phyloP scores from a whole-genome alignment of 345 rosid species.

The Ailanthus altissimus region DNA sequence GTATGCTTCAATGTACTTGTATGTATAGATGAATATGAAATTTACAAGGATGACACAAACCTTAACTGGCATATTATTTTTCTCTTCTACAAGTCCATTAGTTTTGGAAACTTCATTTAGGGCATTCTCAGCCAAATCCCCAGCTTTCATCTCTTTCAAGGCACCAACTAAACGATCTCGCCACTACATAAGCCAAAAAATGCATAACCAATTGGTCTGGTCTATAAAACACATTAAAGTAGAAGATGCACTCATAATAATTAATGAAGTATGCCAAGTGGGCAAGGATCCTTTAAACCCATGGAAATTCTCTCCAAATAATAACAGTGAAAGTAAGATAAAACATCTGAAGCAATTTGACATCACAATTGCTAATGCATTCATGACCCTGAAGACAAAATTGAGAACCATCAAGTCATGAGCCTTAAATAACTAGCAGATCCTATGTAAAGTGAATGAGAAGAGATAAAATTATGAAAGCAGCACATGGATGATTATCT shows the following conservation, averaged over 20 bases:
- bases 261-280: not conserved
- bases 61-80: slow-evolving; percentile 50
- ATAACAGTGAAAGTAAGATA: not conserved
- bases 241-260: slow-evolving; percentile 8
- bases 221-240: slow-evolving; percentile 8
- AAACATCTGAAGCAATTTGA: slow-evolving; percentile 1
- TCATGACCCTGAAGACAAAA: slow-evolving; percentile 5
- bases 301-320: slow-evolving; percentile 4
- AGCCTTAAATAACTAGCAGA: slow-evolving; percentile 1
- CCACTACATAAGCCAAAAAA: slow-evolving; percentile 64
- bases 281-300: not conserved
- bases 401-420: not conserved
- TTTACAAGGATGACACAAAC: slow-evolving; percentile 35
- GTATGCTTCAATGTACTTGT: not conserved
- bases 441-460: slow-evolving; percentile 1
- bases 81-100: slow-evolving; percentile 49
- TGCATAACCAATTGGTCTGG: slow-evolving; percentile 14
- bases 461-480: not conserved
- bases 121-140: slow-evolving; percentile 47
- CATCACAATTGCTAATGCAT: not conserved
- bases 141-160: slow-evolving; percentile 69
- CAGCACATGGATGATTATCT: not conserved
- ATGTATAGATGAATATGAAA: not conserved
- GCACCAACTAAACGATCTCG: slow-evolving; percentile 77
- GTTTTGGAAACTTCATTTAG: slow-evolving; percentile 45